Evolutionary conservation across 2,329 filamentous ascomycete species (phyloP).

Genomic region (Penicillium sp.): DNA sequence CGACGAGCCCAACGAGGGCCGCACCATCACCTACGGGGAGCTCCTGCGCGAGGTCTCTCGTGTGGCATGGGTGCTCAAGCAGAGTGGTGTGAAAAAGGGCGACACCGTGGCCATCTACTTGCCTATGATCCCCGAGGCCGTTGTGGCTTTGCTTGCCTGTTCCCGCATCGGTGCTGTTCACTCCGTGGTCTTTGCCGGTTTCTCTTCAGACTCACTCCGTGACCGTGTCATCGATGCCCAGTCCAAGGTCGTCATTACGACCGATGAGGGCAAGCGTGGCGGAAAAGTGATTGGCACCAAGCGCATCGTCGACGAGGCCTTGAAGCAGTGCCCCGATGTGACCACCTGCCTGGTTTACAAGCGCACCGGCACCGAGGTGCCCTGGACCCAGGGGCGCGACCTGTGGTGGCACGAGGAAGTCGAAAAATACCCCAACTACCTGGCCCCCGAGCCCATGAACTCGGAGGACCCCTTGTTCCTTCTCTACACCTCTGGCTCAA

Average conservation of each 20-base stretch:
- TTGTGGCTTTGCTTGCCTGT: conserved; percentile 87
- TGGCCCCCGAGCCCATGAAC: conserved; percentile 80
- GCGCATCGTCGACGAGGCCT: conserved; percentile 96
- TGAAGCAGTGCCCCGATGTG: conserved; percentile 92
- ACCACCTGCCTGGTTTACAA: conserved; percentile 84
- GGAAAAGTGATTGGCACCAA: conserved; percentile 97
- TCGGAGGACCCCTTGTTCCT: conserved; percentile 96
- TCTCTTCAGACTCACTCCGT: conserved; percentile 90
- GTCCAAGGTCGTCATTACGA: conserved; percentile 91
- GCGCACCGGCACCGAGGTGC: conserved; percentile 87
- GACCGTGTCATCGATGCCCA: conserved; percentile 89
- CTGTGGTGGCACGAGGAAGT: conserved; percentile 99
- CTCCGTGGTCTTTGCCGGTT: conserved; percentile 96
- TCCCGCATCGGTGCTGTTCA: conserved; percentile 89
- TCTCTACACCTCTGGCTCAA: conserved; percentile 95
- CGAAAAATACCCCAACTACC: conserved; percentile 91
- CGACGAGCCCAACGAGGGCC: conserved; percentile 80
- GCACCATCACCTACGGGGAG: conserved; percentile 87
- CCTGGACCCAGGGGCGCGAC: conserved; percentile 83
- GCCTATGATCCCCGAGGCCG: conserved; percentile 96
- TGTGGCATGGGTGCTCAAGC: conserved; percentile 79
- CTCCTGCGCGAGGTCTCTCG: conserved; percentile 86
- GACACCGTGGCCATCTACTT: conserved; percentile 96
- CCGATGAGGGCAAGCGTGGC: conserved; percentile 95
- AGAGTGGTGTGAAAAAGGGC: conserved; percentile 94